Conservation (phyloP, 768 basidiomycete genomes). For the Candolleomyces efflorescens region DNA sequence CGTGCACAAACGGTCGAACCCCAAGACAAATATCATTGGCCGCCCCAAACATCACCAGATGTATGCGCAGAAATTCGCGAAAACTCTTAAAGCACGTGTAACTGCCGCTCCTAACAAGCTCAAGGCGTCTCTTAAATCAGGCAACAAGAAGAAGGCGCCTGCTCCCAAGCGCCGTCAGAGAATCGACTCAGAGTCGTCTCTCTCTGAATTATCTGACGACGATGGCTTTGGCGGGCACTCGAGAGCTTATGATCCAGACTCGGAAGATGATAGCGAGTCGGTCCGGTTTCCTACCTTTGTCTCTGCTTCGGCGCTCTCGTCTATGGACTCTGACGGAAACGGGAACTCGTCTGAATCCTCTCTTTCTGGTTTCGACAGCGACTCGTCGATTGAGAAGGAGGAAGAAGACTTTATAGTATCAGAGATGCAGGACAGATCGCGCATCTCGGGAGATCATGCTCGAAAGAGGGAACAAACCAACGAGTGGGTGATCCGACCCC, state of each 20-base stretch:
- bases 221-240: constrained; percentile 24
- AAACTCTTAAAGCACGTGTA: constrained; percentile 23
- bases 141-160: constrained; percentile 14
- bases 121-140: background rate
- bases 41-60: constrained; percentile 12
- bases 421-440: constrained; percentile 32
- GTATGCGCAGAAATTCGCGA: constrained; percentile 13
- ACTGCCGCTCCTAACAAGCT: background rate
- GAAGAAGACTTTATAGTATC: constrained; percentile 57
- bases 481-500: constrained; percentile 66
- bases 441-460: background rate
- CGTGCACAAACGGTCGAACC: constrained; percentile 11
- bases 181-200: constrained; percentile 25
- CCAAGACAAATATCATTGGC: constrained; percentile 14
- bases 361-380: constrained; percentile 46
- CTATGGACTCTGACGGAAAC: constrained; percentile 32
- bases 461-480: constrained; percentile 29
- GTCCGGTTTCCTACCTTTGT: constrained; percentile 63
- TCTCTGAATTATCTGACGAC: constrained; percentile 34
- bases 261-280: constrained; percentile 29
- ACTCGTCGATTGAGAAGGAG: constrained; percentile 55
- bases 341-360: constrained; percentile 49
- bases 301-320: constrained; percentile 55
- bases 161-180: constrained; percentile 12
- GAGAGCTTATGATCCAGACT: constrained; percentile 17